Base-by-base conservation (phyloP, 495 filamentous ascomycete genomes). In the Aspergillus carlsbadensis region DNA sequence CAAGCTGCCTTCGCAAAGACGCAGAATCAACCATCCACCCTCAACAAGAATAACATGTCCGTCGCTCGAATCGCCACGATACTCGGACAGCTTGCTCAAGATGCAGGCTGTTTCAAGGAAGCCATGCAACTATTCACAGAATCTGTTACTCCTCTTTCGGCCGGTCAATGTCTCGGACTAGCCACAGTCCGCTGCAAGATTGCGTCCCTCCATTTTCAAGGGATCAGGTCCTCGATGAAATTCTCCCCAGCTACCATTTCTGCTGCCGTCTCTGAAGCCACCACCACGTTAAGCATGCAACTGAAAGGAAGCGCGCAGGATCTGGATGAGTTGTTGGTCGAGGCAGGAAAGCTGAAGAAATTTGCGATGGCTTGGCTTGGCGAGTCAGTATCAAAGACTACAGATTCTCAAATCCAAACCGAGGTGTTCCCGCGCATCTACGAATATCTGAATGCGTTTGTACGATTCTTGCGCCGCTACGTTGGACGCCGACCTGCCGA, bases 301-400 rank as follows among this genome's bases (percentile, higher is more conserved):
- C 64, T 91, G 13, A 81, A 83, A 54, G 89, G 89, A 1, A 85
- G 82, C 13, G 66, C 77, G 4, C 64, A 66, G 10, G 87, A 90
- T 51, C 66, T 92, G n/a, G 87, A 91, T 59, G 86, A 89, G 29
- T 72, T 92, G 1, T 65, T 91, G 13, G 70, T 78, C 13, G 85
- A 84, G 55, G 73, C 89, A n/a, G 85, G 81, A 22, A 76, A 71
- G 35, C 75, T 86, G 21, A 81, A 88, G 57, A 87, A 84, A 61
- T 67, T 82, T 15, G 78, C 81, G 0, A 80, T 86, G 58, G 71
- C 72, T 35, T 70, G 84, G 52, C 70, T 88, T 55, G 72, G 74
- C 7, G 70, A 76, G 14, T 43, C 61, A 6, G 57, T 79, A 13
- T 64, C 71, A 11, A 73, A 72, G 22, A 52, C 52, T 0, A 34